Evolutionary conservation across 2,329 filamentous ascomycete species (phyloP).

Genomic region (Albophoma yamanashiensis): DNA sequence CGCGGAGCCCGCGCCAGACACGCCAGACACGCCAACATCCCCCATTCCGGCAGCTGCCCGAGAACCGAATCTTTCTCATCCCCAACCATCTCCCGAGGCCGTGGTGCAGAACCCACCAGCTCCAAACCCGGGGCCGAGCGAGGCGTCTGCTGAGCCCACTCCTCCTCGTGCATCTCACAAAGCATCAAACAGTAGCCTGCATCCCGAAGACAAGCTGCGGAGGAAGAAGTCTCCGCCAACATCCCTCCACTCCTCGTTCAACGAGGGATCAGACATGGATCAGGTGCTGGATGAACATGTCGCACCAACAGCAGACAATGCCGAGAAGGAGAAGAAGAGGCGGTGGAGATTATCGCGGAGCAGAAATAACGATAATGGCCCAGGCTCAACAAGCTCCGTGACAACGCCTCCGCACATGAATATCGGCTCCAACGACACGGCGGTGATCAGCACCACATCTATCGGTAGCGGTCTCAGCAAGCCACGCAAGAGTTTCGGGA

Average conservation of each 20-base stretch:
- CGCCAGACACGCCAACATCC: not conserved
- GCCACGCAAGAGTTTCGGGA: constrained; percentile 37
- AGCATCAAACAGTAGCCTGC: constrained; percentile 27
- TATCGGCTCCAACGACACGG: constrained; percentile 51
- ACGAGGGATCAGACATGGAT: constrained; percentile 74
- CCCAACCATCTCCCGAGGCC: not conserved
- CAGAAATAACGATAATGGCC: constrained; percentile 44
- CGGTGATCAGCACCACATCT: constrained; percentile 57
- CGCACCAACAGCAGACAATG: constrained; percentile 25
- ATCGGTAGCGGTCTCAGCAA: constrained; percentile 49
- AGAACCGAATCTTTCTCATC: not conserved
- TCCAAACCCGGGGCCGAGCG: constrained; percentile 12
- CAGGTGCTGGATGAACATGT: constrained; percentile 49
- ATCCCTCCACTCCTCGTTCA: constrained; percentile 66
- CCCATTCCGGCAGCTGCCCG: not conserved
- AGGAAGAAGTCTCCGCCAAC: constrained; percentile 63
- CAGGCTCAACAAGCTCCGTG: constrained; percentile 26
- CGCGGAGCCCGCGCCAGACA: not conserved
- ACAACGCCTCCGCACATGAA: constrained; percentile 33
- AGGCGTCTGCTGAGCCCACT: constrained; percentile 32
- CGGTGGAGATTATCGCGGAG: constrained; percentile 62
- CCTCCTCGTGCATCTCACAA: constrained; percentile 33
- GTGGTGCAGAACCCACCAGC: constrained; percentile 7
- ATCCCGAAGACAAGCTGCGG: constrained; percentile 41
- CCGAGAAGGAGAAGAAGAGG: constrained; percentile 59